phyloP scores from a whole-genome alignment of 2,329 filamentous ascomycete species.

The Penicillium sp. region DNA sequence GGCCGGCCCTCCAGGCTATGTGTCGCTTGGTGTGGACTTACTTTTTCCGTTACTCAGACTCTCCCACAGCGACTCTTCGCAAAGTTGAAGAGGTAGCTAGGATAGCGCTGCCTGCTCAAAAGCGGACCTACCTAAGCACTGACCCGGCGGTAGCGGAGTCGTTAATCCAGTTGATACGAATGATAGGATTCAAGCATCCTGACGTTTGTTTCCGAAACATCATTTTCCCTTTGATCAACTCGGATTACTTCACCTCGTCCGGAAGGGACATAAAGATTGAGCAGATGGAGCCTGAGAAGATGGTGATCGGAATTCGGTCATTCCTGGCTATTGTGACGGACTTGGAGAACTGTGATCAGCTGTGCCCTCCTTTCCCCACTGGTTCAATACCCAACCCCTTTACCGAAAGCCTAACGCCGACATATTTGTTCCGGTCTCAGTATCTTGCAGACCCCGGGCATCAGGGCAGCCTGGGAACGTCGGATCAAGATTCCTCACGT shows the following conservation, averaged over 20 bases:
- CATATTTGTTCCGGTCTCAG: slow-evolving; percentile 42
- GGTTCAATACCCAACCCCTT: slow-evolving; percentile 52
- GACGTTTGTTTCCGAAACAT: slow-evolving; percentile 91
- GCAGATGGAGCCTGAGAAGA: slow-evolving; percentile 91
- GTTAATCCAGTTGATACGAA: slow-evolving; percentile 88
- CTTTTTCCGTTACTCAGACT: slow-evolving; percentile 81
- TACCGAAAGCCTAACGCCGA: slow-evolving; percentile 42
- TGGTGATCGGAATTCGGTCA: slow-evolving; percentile 94
- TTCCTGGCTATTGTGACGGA: slow-evolving; percentile 94
- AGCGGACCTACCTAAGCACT: slow-evolving; percentile 78
- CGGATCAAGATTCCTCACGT: slow-evolving; percentile 42
- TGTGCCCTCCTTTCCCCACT: slow-evolving; percentile 81
- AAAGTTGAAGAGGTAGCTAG: slow-evolving; percentile 91
- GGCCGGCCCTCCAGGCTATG: slow-evolving; percentile 83
- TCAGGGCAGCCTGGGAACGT: slow-evolving; percentile 31
- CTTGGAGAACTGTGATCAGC: slow-evolving; percentile 79
- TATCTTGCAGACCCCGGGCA: slow-evolving; percentile 42
- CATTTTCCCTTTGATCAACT: slow-evolving; percentile 94
- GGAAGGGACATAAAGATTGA: slow-evolving; percentile 83
- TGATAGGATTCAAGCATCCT: slow-evolving; percentile 91
- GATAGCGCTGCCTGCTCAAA: slow-evolving; percentile 79
- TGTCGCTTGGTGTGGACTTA: slow-evolving; percentile 94
- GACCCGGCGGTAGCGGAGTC: slow-evolving; percentile 86
- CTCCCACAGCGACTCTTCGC: slow-evolving; percentile 67
- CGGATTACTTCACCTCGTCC: slow-evolving; percentile 75